Percentiles rank a stretch among this genome's conserved stretches.
Conservation (phyloP, 2,329 filamentous ascomycete genomes). For the Aureobasidium sp. region DNA sequence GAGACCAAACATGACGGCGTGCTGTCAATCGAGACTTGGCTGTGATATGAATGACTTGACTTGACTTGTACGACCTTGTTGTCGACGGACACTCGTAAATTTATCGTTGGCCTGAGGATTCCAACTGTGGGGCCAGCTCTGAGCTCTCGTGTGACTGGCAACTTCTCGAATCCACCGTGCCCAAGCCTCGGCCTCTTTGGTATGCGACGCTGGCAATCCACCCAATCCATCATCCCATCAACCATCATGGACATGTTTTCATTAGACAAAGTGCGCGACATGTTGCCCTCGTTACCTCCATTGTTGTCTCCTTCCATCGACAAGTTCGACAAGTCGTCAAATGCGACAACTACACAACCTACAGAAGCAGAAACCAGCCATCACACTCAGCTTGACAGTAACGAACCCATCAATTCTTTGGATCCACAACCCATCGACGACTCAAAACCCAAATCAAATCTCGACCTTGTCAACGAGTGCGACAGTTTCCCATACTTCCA, state of each 20-base stretch:
- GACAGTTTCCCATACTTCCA: slow-evolving; percentile 68
- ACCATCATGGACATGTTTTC: slow-evolving; percentile 24
- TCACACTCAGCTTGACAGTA: background rate
- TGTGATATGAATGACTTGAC: background rate
- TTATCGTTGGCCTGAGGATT: background rate
- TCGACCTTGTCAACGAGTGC: slow-evolving; percentile 50
- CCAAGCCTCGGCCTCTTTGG: background rate
- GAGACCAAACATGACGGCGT: slow-evolving; percentile 49
- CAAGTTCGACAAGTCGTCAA: slow-evolving; percentile 16
- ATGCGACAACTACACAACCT: slow-evolving; percentile 16
- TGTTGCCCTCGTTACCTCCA: slow-evolving; percentile 24
- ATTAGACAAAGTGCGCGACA: slow-evolving; percentile 23
- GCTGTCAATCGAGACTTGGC: background rate
- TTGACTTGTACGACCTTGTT: background rate
- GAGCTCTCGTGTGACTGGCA: slow-evolving; percentile 1
- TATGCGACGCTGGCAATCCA: background rate
- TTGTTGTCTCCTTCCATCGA: slow-evolving; percentile 12
- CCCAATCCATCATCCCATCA: background rate
- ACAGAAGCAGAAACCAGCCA: background rate
- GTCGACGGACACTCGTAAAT: background rate
- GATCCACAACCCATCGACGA: slow-evolving; percentile 23
- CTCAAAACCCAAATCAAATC: slow-evolving; percentile 35
- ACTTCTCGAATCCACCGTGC: background rate
- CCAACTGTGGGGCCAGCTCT: slow-evolving; percentile 1
- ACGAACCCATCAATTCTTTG: slow-evolving; percentile 4